Evolutionary conservation across 768 basidiomycete genomes (phyloP), one percentile per base, ranked within the genome.

Genomic region (Leucocoprinus sp.): DNA sequence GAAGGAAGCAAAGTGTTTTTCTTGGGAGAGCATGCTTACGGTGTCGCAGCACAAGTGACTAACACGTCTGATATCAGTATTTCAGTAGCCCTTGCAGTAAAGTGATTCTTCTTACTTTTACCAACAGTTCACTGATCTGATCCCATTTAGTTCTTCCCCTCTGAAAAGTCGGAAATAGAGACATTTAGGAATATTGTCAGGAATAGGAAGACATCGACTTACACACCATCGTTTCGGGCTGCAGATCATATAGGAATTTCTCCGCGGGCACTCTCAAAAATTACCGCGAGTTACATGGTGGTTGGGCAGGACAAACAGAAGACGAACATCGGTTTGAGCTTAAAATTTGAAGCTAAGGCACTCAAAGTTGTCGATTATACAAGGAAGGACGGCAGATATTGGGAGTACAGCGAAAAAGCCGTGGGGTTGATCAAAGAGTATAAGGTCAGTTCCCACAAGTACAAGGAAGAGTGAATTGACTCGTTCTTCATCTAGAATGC

Each of bases 341-440:
- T 99, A 54, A 99, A 99, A 61, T 99, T 96, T 51, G 96, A 99
- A 57, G 87, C 80, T 9, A 98, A 96, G 64, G 76, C 81, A 8
- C 62, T 92, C 55, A 99, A 98, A 64, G 96, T 99, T 1, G 72
- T 96, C 36, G 87, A 89, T 50, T 97, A 96, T 63, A 84, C 92
- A 5, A 74, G 79, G 50, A 93, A 95, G 64, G 78, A 83, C 22
- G 84, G 82, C 7, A 68, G 81, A 6, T 72, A 78, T 26, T 99
- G 95, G 96, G 93, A 99, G 58, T 98, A 85, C 57, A 95, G 91
- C 55, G 78, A 91, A 49, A 88, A 82, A 58, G 84, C 95, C 0
- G 65, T 93, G 29, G 70, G 83, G 19, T 73, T 97, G 14, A 76
- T 97, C 45, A 69, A 67, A 31, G 82, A 92, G 45, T 99, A 98